phyloP scores from a whole-genome alignment of 1,284 basidiomycete species.

The Ustilago lituana region DNA sequence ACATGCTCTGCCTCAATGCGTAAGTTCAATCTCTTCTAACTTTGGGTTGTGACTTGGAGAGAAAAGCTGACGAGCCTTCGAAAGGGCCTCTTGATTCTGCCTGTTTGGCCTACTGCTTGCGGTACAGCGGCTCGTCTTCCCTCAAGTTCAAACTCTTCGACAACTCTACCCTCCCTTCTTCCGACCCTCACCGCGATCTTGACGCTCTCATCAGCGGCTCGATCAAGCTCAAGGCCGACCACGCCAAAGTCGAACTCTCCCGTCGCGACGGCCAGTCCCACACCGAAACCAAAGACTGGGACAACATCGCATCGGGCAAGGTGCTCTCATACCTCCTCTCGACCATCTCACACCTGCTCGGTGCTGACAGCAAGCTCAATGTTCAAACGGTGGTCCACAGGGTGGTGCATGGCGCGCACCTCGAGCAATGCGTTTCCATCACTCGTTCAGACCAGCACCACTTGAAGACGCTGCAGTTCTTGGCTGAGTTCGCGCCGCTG shows the following conservation, averaged over 20 bases:
- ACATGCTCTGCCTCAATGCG: conserved; percentile 11
- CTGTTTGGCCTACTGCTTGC: no score
- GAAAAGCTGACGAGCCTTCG: no score
- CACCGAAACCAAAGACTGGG: not conserved
- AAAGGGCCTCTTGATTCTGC: no score
- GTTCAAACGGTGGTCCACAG: conserved; percentile 25
- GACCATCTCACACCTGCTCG: not conserved
- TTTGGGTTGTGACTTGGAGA: no score
- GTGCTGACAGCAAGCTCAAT: not conserved
- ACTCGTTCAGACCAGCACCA: conserved; percentile 3
- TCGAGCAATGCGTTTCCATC: conserved; percentile 15
- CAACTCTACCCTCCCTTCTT: no score
- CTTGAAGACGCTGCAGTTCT: conserved; percentile 15
- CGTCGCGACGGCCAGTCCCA: not conserved
- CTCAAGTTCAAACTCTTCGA: conserved; percentile 40
- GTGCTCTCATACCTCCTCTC: conserved; percentile 6
- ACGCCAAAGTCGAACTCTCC: not conserved
- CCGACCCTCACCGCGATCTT: not conserved
- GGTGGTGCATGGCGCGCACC: conserved; percentile 35
- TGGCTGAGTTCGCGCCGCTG: conserved; percentile 30
- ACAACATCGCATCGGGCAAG: not conserved
- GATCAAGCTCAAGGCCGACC: not conserved
- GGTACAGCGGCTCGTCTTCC: conserved; percentile 33
- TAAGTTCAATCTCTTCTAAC: not conserved
- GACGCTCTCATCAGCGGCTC: not conserved